These are phyloP conservation scores for Metarhizium album DNA, from an alignment of 2,329 filamentous ascomycete species.

Conservation along the genomic window DNA sequence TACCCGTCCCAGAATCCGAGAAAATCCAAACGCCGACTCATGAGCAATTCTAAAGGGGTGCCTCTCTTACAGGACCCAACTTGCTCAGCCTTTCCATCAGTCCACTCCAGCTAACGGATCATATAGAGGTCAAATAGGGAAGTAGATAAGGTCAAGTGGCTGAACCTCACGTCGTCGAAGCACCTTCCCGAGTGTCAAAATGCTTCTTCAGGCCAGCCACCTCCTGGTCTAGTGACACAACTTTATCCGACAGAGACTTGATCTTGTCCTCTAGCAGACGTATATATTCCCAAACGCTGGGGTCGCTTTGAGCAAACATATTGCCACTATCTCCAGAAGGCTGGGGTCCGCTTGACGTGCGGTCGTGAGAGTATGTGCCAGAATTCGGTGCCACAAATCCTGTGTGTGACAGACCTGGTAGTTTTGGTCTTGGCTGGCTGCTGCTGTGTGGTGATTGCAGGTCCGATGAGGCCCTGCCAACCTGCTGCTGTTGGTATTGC, in stretches of 20 bases:
- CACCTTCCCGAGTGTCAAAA: conserved; percentile 19
- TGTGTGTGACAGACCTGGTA: conserved; percentile 26
- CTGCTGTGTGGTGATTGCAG: conserved; percentile 42
- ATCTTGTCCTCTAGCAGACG: conserved; percentile 53
- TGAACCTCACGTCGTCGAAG: conserved; percentile 6
- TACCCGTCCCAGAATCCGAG: conserved; percentile 12
- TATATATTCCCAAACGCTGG: conserved; percentile 62
- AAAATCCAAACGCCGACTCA: conserved; percentile 6
- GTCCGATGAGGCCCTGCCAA: conserved; percentile 43
- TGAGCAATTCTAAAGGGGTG: background rate
- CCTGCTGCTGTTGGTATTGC: conserved; percentile 53
- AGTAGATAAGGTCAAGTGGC: background rate
- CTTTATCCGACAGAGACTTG: conserved; percentile 25
- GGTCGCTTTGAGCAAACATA: conserved; percentile 50
- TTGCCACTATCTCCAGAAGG: conserved; percentile 52
- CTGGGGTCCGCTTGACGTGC: conserved; percentile 39
- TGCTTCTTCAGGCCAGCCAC: conserved; percentile 24
- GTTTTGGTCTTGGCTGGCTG: conserved; percentile 28
- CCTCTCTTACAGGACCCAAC: background rate
- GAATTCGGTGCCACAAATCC: conserved; percentile 22
- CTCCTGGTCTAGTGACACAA: conserved; percentile 22
- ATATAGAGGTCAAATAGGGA: background rate
- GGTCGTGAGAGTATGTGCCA: conserved; percentile 19
- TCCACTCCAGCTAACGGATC: background rate
- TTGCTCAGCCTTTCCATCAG: background rate